Base-by-base conservation (phyloP, 768 basidiomycete genomes). In the Trametes coccinea region DNA sequence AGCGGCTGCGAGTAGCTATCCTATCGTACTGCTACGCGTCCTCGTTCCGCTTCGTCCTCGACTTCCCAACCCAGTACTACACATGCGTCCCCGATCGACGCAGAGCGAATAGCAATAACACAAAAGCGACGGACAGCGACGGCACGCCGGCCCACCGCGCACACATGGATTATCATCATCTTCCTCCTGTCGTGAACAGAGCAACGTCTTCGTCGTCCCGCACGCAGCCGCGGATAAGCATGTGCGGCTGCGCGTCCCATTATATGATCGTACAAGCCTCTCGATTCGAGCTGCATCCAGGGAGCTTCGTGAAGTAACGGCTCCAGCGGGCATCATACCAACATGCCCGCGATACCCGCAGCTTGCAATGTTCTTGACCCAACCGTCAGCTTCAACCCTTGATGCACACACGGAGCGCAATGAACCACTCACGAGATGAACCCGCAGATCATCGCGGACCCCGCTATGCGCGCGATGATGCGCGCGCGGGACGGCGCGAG, bases 371-470 rank as follows among this genome's bases (percentile, higher is more conserved):
- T 72, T 17, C 70, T 71, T 27, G 17, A 39, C 13, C 37, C 48
- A 27, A 13, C 4, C 39, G 17, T 51, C 54, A 53, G 22, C 43
- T n/a, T 22, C 5, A 2, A 22, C 16, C 14, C 13, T 41, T 10
- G 29, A 30, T 16, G 17, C 45, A 22, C 33, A 34, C 40, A 31
- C 58, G 52, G 13, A 9, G 53, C 13, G 16, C 17, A 30, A 40
- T 22, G 22, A 22, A 37, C 43, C 3, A 66, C 68, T 55, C 60
- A 71, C 77, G 85, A 82, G 60, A 89, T 77, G 71, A 89, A 89
- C 5, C 88, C 88, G 65, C 83, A 88, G 46, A 87, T 71, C 84
- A 89, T 85, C 8, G 88, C 87, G 61, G 87, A 89, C 16, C 77
- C 63, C 16, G 91, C 89, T 50, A 87, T 79, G 8, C 79, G 80